Evolutionary conservation across 352 stramenopile genomes (phyloP).

Genomic region (Pseudoperonospora humuli): DNA sequence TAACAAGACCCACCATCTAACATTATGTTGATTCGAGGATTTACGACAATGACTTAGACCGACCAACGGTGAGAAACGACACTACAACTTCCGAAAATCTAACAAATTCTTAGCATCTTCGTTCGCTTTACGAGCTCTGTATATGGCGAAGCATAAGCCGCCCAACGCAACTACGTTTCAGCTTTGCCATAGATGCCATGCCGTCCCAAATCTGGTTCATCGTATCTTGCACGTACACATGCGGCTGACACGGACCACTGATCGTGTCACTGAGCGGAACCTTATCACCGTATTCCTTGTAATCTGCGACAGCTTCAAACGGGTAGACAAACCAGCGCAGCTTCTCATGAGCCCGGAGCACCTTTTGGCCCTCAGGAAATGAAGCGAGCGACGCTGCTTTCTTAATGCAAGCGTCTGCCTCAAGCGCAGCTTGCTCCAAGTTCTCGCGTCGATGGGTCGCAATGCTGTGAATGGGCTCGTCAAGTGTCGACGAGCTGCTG

Average conservation of each 20-base stretch:
- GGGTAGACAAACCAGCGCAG: slow-evolving; percentile 33
- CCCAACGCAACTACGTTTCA: slow-evolving; percentile 18
- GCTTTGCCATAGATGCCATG: no score
- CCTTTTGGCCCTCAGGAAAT: slow-evolving; percentile 16
- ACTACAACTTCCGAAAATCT: no score
- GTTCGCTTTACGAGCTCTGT: no score
- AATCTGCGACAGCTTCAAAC: slow-evolving; percentile 17
- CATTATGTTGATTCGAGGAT: no score
- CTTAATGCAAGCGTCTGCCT: slow-evolving; percentile 19
- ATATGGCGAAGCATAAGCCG: slow-evolving; percentile 15
- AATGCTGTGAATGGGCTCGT: slow-evolving; percentile 15
- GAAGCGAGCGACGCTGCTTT: slow-evolving; percentile 10
- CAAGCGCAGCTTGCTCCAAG: slow-evolving; percentile 13
- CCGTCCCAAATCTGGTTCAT: slow-evolving; percentile 21
- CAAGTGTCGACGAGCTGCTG: slow-evolving; percentile 3
- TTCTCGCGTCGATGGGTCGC: slow-evolving; percentile 17
- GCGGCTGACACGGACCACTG: slow-evolving; percentile 26
- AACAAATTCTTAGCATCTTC: no score
- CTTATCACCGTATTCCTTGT: slow-evolving; percentile 16
- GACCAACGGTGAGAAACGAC: no score
- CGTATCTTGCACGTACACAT: slow-evolving; percentile 13
- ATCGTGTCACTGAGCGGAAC: slow-evolving; percentile 19
- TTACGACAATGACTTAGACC: no score
- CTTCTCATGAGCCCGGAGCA: slow-evolving; percentile 15
- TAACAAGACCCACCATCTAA: no score